Evolutionary conservation across 495 filamentous ascomycete genomes (phyloP), one percentile per base, ranked within the genome.

Genomic region (Lophiotrema nucula): DNA sequence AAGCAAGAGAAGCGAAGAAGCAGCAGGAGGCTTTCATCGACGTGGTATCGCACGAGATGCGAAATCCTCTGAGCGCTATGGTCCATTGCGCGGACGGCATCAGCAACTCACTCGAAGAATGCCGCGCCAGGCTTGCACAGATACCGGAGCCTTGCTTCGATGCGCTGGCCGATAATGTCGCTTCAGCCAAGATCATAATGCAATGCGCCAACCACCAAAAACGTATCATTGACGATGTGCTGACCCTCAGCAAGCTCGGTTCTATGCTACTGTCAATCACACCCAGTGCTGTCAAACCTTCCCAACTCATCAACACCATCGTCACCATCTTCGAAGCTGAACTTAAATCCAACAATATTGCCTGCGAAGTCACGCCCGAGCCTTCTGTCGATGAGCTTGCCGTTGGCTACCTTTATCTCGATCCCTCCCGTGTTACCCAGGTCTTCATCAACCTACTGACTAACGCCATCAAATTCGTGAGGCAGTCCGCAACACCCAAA

Each of bases 381-480:
- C 23, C 33, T 10, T 64, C 64, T 23, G 60, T 67, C 22, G 26
- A 21, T 16, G 44, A 64, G 15, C 35, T 64, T 0, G 28, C n/a
- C 0, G 60, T 73, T 22, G 58, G 66, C 15, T 67, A 62, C 45
- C 56, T 72, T 16, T 64, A 68, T 55, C 41, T 66, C 0, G 71
- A 73, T 47, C 39, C 59, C 13, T 56, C 48, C 8, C 53, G 69
- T 11, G 56, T 73, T 10, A 61, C 50, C 1, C 69, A 73, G 44
- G 57, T 73, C 1, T 57, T 73, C 25, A 66, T 72, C 44, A 73
- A 73, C 49, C 58, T 73, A n/a, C 22, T 73, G 3, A 69, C 65
- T 28, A 73, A 71, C 35, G 69, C 71, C 1, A 70, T 73, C 56
- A 73, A 73, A 33, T 73, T 73, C 49, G 67, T 67, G 0, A 46